Base-by-base conservation (phyloP, 768 basidiomycete species). In the Hericium coralloides region DNA sequence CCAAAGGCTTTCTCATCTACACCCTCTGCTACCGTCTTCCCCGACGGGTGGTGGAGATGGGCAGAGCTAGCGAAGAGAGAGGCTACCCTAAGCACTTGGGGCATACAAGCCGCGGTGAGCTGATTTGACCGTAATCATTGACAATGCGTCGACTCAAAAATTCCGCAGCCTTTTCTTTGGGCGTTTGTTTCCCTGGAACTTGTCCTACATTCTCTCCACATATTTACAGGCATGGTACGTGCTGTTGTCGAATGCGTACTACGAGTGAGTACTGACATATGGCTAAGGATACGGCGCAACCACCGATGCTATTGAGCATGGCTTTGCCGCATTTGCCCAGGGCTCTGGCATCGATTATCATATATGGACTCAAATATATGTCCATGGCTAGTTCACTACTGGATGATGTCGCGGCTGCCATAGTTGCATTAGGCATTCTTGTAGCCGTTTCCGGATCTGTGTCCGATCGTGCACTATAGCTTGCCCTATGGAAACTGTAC, bases 131-230 rank as follows among this genome's bases (percentile, higher is more conserved):
- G 17, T 15, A 23, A n/a, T 15, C 10, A 49, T n/a, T 55, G 37
- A 38, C 18, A 15, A 12, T 10, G 47, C 15, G 17, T 53, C 26
- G 49, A 52, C 60, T 62, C 43, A 58, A 31, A 18, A 49, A 17
- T 31, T 36, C 38, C 45, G 18, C 38, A 91, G 89, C 83, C 87
- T 1, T 88, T 92, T 72, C 88, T 92, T 67, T 90, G 87, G 87
- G 84, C 80, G 8, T 91, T 92, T 58, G 79, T 81, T 39, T 85
- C 89, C 0, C 66, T 92, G 4, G 80, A 91, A 61, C 74, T 91
- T 22, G 76, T 77, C 18, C 65, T 92, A 47, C 87, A 91, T 63
- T 89, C 89, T 9, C 64, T 84, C 61, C 81, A 83, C 55, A 80
- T 92, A 69, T 83, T 88, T 65, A 78, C 77, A 12, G 81, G 83